Evolutionary conservation across 495 filamentous ascomycete genomes (phyloP).

Genomic region (Wilcoxina mikolae): DNA sequence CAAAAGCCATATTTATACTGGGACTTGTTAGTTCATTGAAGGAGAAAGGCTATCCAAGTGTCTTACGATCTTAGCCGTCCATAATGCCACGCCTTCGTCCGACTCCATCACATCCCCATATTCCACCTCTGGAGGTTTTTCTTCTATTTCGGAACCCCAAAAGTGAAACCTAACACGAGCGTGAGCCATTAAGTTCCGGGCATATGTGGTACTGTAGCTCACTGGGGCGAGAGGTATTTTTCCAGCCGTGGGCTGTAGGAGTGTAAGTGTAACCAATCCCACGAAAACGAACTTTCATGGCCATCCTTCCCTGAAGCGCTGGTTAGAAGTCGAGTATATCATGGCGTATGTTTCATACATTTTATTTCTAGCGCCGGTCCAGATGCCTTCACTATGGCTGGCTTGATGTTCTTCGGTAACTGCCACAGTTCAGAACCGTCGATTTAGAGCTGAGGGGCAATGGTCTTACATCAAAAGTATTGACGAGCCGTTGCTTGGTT

Average conservation of each 20-base stretch:
- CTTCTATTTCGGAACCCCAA: conserved; percentile 32
- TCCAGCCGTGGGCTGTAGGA: conserved; percentile 27
- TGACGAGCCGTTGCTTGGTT: conserved; percentile 57
- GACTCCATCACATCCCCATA: conserved; percentile 47
- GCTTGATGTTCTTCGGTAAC: conserved; percentile 42
- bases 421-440: conserved; percentile 12
- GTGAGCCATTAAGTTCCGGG: not conserved
- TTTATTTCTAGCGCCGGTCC: conserved; percentile 31
- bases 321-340: not conserved
- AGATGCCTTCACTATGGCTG: conserved; percentile 25
- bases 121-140: conserved; percentile 37
- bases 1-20: conserved; percentile 49
- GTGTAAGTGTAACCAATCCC: conserved; percentile 39
- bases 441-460: conserved; percentile 7
- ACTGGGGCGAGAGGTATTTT: conserved; percentile 27
- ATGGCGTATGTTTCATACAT: conserved; percentile 35
- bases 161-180: conserved; percentile 18
- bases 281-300: conserved; percentile 43
- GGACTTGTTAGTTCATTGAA: conserved; percentile 11
- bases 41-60: not conserved
- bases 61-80: conserved; percentile 46
- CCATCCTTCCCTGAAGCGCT: conserved; percentile 39
- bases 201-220: conserved; percentile 11
- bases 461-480: conserved; percentile 50
- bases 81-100: conserved; percentile 39